phyloP scores from a whole-genome alignment of 306 rosid species.

The Inga laurina region DNA sequence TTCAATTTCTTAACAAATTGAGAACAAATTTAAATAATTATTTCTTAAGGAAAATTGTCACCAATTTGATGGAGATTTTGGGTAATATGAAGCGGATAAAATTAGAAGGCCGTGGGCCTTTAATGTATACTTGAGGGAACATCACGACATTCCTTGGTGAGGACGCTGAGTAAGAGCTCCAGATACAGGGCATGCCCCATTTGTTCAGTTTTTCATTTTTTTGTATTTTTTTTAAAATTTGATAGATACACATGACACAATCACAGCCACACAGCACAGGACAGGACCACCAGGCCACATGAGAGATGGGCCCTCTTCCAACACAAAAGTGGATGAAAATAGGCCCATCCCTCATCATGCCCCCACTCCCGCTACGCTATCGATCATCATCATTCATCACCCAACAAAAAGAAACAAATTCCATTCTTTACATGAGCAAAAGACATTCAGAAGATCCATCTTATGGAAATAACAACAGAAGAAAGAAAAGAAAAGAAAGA shows the following conservation, averaged over 20 bases:
- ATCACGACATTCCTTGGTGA: no score
- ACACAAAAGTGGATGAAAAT: constrained; percentile 39
- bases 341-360: constrained; percentile 19
- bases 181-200: background rate
- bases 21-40: background rate
- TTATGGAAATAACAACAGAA: background rate
- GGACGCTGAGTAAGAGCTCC: background rate
- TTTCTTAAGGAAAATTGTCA: background rate
- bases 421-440: constrained; percentile 36
- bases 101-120: no score
- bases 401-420: background rate
- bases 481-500: background rate
- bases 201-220: background rate
- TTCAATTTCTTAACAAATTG: background rate
- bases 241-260: background rate
- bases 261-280: constrained; percentile 24
- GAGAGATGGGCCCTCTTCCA: constrained; percentile 29
- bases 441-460: background rate
- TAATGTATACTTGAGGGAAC: no score
- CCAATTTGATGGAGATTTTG: background rate
- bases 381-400: background rate
- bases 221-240: background rate
- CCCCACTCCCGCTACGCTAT: background rate
- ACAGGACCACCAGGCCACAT: constrained; percentile 21
- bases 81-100: no score